Base-by-base conservation (phyloP, 768 basidiomycete species). In the Phaeotremella skinneri region DNA sequence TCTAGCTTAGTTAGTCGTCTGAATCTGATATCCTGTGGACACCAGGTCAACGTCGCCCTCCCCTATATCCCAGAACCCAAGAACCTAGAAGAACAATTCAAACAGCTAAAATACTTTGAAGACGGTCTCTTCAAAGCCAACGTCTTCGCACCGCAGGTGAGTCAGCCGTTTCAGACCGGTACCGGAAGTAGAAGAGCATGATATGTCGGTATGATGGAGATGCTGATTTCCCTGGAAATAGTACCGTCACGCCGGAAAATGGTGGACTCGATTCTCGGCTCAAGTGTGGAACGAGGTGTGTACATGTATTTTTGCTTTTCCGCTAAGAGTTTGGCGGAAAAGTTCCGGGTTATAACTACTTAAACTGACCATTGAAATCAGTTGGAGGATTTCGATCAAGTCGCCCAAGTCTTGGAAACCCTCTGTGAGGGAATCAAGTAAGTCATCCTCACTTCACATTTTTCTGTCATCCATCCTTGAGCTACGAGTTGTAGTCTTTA, bases 241-340 rank as follows among this genome's bases (percentile, higher is more conserved):
- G 69, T 75, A 61, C 39, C 41, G 47, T 31, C 72, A 75, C 45
- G 63, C 47, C 30, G 69, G 66, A 6, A 61, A 59, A 55, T 69
- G 69, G 66, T 73, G 72, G 67, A 63, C 64, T 9, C 41, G 74
- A 31, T 67, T 71, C 52, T 75, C 74, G 0, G 66, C 61, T 23
- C 74, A 75, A 49, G 72, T 75, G 1, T 75, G 71, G 72, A 62
- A 56, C 32, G 69, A 75, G 47, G 67, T 72, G 32, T 55, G 72
- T n/a, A n/a, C n/a, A n/a, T n/a, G n/a, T n/a, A n/a, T n/a, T n/a
- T n/a, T n/a, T 68, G 17, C 14, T 25, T 27, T 50, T 31, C 34
- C 11, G 9, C 30, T 23, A 43, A 3, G 26, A 21, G 14, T 4
- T 23, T 14, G 27, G 55, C 2, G 14, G 13, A 32, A 7, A n/a